phyloP scores from a whole-genome alignment of 2,329 filamentous ascomycete species.

The Paecilomyces sp. region DNA sequence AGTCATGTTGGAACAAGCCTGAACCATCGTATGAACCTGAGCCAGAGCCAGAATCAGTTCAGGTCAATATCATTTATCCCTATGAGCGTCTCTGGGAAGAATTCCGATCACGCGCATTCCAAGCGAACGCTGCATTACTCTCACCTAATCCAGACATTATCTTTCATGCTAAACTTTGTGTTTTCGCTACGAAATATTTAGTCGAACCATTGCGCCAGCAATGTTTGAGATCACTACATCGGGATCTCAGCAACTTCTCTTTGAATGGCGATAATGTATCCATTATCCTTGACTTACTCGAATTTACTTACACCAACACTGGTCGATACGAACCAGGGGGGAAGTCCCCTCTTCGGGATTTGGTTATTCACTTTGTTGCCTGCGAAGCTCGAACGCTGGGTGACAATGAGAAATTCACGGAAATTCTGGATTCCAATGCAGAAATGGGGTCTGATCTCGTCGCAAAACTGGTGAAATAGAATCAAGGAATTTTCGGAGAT shows the following conservation, averaged over 20 bases:
- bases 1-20: background rate
- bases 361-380: conserved; percentile 1
- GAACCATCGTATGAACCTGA: background rate
- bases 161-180: conserved; percentile 4
- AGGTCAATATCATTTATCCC: background rate
- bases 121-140: background rate
- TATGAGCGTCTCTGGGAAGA: background rate
- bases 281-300: conserved; percentile 7
- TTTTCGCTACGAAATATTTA: conserved; percentile 3
- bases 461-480: background rate
- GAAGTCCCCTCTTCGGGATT: background rate
- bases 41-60: background rate
- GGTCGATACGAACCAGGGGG: background rate
- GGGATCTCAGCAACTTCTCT: background rate
- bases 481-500: background rate
- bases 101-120: background rate
- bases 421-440: background rate
- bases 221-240: conserved; percentile 1
- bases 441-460: background rate
- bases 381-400: conserved; percentile 55
- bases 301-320: conserved; percentile 3
- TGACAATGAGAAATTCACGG: conserved; percentile 52
- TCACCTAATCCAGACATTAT: conserved; percentile 25
- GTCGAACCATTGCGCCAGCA: background rate
- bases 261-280: conserved; percentile 3